These are phyloP conservation scores for Groenewaldozyma tartarivorans DNA, from an alignment of 805 yeast species.

Conservation along the genomic window DNA sequence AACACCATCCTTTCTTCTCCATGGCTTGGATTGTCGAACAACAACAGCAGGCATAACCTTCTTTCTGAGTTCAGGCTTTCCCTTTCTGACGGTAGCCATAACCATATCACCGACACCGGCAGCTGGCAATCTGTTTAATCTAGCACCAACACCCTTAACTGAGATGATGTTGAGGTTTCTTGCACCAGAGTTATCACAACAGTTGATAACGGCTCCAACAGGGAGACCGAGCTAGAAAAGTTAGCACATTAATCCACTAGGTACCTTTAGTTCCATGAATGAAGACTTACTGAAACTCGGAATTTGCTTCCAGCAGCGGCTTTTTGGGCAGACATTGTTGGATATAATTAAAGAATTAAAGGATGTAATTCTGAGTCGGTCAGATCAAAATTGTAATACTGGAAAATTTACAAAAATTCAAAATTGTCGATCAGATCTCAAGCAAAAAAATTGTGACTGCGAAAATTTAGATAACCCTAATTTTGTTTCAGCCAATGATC, in stretches of 20 bases:
- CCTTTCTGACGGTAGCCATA: constrained; percentile 95
- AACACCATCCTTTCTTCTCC: constrained; percentile 99
- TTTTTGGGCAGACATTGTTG: constrained; percentile 17
- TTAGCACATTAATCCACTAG: no score
- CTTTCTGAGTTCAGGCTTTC: constrained; percentile 99
- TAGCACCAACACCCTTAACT: constrained; percentile 99
- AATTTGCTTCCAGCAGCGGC: constrained; percentile 96
- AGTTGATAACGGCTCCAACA: constrained; percentile 98
- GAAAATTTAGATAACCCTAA: no score
- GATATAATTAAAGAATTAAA: no score
- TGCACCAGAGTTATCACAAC: constrained; percentile 99
- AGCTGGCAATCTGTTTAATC: constrained; percentile 99
- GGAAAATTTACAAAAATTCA: no score
- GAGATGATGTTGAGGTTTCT: constrained; percentile 97
- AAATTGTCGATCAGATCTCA: no score
- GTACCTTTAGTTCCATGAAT: no score
- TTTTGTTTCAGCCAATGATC: no score
- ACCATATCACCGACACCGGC: constrained; percentile 95
- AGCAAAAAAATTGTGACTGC: no score
- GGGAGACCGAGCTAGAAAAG: constrained; percentile 86
- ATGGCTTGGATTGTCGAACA: constrained; percentile 97
- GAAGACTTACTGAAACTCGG: constrained; percentile 91
- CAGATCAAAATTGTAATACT: no score
- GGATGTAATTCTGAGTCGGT: no score
- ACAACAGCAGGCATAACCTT: constrained; percentile 99